phyloP scores from a whole-genome alignment of 495 filamentous ascomycete species.

The Neurospora pannonica region DNA sequence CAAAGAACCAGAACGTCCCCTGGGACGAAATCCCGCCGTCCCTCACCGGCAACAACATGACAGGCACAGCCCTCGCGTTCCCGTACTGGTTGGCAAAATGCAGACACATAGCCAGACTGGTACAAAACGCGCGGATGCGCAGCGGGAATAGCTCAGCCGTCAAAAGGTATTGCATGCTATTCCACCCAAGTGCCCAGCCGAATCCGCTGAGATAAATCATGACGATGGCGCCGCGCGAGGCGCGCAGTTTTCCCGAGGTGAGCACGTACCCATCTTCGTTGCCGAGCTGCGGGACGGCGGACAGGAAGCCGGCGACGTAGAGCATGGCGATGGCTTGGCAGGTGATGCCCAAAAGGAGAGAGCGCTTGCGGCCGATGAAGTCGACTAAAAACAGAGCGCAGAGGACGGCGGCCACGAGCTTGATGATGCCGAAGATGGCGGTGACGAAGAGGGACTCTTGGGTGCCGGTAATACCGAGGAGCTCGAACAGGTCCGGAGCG shows the following conservation, averaged over 20 bases:
- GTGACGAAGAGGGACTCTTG: conserved; percentile 57
- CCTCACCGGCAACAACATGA: conserved; percentile 42
- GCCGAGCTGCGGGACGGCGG: conserved; percentile 40
- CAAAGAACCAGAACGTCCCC: conserved; percentile 61
- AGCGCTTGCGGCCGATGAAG: conserved; percentile 61
- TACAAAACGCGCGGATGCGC: conserved; percentile 40
- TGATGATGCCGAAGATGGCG: conserved; percentile 62
- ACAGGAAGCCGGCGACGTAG: conserved; percentile 60
- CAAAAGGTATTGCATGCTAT: conserved; percentile 65
- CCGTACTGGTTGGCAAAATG: conserved; percentile 71
- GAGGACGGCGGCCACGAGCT: conserved; percentile 51
- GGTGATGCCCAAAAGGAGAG: conserved; percentile 53
- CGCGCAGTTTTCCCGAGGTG: conserved; percentile 19
- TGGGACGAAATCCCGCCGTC: conserved; percentile 38
- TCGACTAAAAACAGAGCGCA: conserved; percentile 69
- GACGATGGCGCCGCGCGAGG: conserved; percentile 48
- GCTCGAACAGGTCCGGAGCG: conserved; percentile 54
- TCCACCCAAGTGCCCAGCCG: conserved; percentile 70
- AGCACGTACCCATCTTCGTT: conserved; percentile 19
- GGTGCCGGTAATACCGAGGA: conserved; percentile 53
- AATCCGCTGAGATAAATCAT: conserved; percentile 59
- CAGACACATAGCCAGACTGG: conserved; percentile 44
- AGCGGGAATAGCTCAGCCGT: conserved; percentile 69
- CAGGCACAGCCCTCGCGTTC: conserved; percentile 47
- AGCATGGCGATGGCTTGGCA: conserved; percentile 56